Conservation (phyloP, 345 rosid species). For the Isatis tinctoria region DNA sequence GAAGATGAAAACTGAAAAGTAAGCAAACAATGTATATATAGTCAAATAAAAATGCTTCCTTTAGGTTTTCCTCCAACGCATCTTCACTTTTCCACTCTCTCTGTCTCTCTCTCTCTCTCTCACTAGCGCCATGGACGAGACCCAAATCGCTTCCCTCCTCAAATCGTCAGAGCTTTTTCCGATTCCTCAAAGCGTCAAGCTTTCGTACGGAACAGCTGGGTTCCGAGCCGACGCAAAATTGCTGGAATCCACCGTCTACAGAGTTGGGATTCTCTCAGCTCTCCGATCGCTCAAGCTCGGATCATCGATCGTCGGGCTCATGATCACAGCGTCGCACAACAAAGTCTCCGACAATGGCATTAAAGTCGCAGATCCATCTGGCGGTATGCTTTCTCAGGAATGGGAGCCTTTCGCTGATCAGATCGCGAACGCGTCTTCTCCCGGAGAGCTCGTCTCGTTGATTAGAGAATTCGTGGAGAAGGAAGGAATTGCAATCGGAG, state of each 20-base stretch:
- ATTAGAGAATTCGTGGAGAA: slow-evolving; percentile 56
- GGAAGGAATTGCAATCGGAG: slow-evolving; percentile 55
- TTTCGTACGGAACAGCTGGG: slow-evolving; percentile 89
- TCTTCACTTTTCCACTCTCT: neutral
- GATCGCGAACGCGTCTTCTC: slow-evolving; percentile 62
- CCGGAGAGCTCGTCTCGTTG: slow-evolving; percentile 49
- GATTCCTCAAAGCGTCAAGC: slow-evolving; percentile 54
- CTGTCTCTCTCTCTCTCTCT: slow-evolving; percentile 4
- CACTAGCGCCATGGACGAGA: slow-evolving; percentile 50
- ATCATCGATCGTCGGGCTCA: slow-evolving; percentile 56
- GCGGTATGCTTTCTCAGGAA: slow-evolving; percentile 84
- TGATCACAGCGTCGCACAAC: slow-evolving; percentile 98
- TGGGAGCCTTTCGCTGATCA: slow-evolving; percentile 96
- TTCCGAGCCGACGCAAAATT: slow-evolving; percentile 75
- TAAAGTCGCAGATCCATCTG: slow-evolving; percentile 80
- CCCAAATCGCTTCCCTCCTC: slow-evolving; percentile 47
- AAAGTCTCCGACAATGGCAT: slow-evolving; percentile 78
- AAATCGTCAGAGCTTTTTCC: slow-evolving; percentile 49
- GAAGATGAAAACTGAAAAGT: neutral
- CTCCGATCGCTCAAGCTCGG: slow-evolving; percentile 74
- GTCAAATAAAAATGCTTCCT: neutral
- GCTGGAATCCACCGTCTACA: slow-evolving; percentile 64
- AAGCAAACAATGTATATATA: neutral
- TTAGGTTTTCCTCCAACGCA: neutral
- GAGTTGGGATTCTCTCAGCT: slow-evolving; percentile 83